Percentiles rank a stretch among this genome's conserved stretches.
Conservation (phyloP, 495 filamentous ascomycete genomes). For the Halenospora varia region DNA sequence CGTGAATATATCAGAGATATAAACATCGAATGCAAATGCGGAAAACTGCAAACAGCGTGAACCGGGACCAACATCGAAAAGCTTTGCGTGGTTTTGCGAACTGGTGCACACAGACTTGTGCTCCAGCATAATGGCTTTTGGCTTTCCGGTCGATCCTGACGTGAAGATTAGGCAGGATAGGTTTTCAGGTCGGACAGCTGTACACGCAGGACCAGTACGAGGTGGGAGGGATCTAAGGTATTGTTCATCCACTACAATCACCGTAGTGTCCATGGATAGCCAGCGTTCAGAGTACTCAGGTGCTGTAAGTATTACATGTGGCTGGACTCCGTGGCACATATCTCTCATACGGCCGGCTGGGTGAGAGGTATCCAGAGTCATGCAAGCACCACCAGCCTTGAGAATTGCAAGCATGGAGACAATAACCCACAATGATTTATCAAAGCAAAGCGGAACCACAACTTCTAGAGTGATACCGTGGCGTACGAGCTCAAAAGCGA, state of each 20-base stretch:
- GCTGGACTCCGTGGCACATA: no score
- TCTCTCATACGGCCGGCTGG: not conserved
- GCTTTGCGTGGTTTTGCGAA: not conserved
- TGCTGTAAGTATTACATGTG: not conserved
- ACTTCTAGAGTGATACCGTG: not conserved
- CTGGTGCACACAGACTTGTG: not conserved
- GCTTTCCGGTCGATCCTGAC: not conserved
- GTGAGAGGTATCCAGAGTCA: slow-evolving; percentile 27
- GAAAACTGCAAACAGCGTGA: not conserved
- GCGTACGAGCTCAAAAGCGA: not conserved
- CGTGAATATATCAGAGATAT: not conserved
- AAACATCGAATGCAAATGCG: not conserved
- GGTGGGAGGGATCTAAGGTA: not conserved
- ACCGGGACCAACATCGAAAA: not conserved
- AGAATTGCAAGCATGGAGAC: slow-evolving; percentile 39
- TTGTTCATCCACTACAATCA: not conserved
- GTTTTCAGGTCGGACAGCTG: not conserved
- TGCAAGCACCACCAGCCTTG: slow-evolving; percentile 41
- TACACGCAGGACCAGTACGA: not conserved
- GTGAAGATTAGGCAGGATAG: not conserved
- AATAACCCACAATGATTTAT: slow-evolving; percentile 40
- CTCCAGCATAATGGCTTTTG: not conserved
- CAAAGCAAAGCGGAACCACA: slow-evolving; percentile 2
- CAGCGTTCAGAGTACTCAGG: no score
- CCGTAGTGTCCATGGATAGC: not conserved